Evolutionary conservation across 148 eudicot species (phyloP), one percentile per base, ranked within the genome.

Genomic region (Bassia scoparia): DNA sequence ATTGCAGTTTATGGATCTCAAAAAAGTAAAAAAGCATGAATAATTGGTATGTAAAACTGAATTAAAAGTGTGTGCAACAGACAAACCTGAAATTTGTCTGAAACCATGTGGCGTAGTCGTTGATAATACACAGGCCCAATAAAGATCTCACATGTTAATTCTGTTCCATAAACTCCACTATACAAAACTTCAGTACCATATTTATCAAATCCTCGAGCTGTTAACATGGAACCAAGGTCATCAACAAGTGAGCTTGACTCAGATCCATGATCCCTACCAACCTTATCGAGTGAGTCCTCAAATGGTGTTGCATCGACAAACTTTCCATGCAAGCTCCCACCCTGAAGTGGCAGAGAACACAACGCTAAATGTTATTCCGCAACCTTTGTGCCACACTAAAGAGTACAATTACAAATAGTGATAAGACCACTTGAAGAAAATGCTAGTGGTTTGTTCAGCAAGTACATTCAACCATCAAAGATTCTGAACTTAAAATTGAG

Each of bases 121-220:
- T 94, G 98, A 74, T 94, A 94, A 79, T 94, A 94, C 69, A 91
- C 97, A 75, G 98, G 98, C 68, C 98, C 98, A 64, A 94, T 88
- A 77, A 94, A 94, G 76, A 94, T 91, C 79, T 89, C 93, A 76
- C 95, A 94, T 12, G 86, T 85, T 71, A 94, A 67, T 68, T 94
- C 98, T 29, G 86, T 87, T 61, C 98, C 98, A 78, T 88, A 91
- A 63, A 91, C 83, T 64, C 98, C 98, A 70, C 98, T 94, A 61
- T 94, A 94, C 60, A 94, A 60, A 54, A 88, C 91, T 79, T 94
- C 98, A 1, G 71, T 71, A 41, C 98, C 98, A 79, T 81, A 82
- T 83, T 83, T 83, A 72, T 94, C 86, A 71, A 94, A 94, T 23
- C 98, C 98, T 65, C 71, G 71, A 23, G 83, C 81, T 27, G 81